Evolutionary conservation across 352 stramenopile genomes (phyloP), one percentile per base, ranked within the genome.

Genomic region (Phytophthora rubi): DNA sequence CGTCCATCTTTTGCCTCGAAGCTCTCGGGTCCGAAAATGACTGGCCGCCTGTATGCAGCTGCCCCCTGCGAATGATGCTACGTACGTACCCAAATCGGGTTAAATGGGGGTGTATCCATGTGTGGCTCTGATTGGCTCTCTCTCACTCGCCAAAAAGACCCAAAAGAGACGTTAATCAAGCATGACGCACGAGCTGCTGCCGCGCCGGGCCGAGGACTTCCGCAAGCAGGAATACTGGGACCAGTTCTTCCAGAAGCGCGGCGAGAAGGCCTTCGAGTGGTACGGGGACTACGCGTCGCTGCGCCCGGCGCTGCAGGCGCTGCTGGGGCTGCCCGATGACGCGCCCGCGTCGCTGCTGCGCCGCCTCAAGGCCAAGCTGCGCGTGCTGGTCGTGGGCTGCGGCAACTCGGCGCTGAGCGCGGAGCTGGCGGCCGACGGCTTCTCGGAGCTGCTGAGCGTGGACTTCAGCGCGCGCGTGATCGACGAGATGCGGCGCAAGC

Each of bases 391-490:
- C 8, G 79, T 95, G 26, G 88, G 88, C 47, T 95, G 88, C 63
- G 88, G 87, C 42, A 95, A 95, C 72, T 93, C 85, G 51, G 82
- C 81, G 60, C 68, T 94, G 35, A 92, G 81, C 61, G 68, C 59
- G 16, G 70, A 92, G n/a, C 70, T 94, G 53, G 79, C 76, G 30
- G 62, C 67, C 30, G 83, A 91, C 39, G 88, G 88, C 16, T 92
- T 90, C 65, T 65, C 59, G 23, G 59, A 79, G 13, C 58, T 95
- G 15, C 59, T 82, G 28, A 94, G 79, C 59, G 84, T 95, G 32
- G 88, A 95, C 73, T 94, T 95, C 55, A 91, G 80, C 48, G 78
- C 65, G 65, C 70, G 79, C 45, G 88, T 92, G 6, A 94, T 95
- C 64, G 69, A 90, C 44, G 85, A 93, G 64, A 95, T 95, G 88